These are phyloP conservation scores for Vicia villosa DNA, from an alignment of 306 rosid genomes.

Conservation along the genomic window DNA sequence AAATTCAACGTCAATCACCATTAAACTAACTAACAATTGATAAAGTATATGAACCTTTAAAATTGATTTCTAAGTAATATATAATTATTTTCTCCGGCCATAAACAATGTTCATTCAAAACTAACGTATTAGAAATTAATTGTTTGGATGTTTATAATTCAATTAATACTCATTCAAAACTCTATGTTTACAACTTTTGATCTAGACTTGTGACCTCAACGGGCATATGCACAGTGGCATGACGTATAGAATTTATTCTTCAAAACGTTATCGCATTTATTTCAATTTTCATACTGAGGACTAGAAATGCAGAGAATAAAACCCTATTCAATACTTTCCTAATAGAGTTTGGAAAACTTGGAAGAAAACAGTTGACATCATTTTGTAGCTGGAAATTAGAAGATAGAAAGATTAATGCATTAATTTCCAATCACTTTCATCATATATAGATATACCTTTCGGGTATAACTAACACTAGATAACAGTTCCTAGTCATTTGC, in stretches of 20 bases:
- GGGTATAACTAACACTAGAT: conserved; percentile 28
- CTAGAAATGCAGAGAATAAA: neutral
- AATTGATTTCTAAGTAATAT: no score
- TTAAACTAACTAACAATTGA: no score
- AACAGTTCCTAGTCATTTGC: neutral
- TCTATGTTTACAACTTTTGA: no score
- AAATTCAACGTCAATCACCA: no score
- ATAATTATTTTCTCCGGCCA: no score
- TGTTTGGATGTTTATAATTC: neutral
- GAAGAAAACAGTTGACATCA: conserved; percentile 37
- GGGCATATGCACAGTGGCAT: no score
- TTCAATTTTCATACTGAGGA: conserved; percentile 6
- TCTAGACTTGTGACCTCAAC: no score
- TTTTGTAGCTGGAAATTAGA: conserved; percentile 47
- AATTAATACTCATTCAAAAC: no score
- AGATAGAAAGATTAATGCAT: conserved; percentile 26
- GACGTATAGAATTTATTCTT: neutral
- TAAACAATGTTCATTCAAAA: neutral
- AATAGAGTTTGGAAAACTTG: conserved; percentile 11
- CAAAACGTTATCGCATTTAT: conserved; percentile 3
- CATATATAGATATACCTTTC: conserved; percentile 11
- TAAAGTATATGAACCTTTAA: no score
- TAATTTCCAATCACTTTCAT: conserved; percentile 36
- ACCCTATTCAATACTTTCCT: conserved; percentile 8
- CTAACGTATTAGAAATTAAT: neutral